Base-by-base conservation (phyloP, 768 basidiomycete genomes). In the Leccinellum luteum region DNA sequence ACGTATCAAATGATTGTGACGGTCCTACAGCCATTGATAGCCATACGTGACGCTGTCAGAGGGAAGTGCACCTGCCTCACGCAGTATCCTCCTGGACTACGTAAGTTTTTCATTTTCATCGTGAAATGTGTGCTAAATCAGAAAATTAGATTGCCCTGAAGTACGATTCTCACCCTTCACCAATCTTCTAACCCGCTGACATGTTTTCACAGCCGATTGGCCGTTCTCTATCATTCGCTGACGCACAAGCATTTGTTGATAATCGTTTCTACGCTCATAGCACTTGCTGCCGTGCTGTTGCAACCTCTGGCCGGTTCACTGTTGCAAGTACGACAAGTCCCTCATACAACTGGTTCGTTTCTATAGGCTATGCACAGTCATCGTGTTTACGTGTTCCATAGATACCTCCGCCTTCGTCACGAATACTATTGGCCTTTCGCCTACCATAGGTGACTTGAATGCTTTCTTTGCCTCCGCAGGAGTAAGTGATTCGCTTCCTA, bases 61-160 rank as follows among this genome's bases (percentile, higher is more conserved):
- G 61, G 86, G 85, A 2, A 73, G 73, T 58, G 81, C 80, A 1
- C 67, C 73, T 2, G 85, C 86, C 1, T 76, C 84, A 55, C 81
- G 84, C 60, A 82, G 82, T 52, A 67, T 90, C n/a, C 72, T 90
- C 17, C 66, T 87, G 25, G 83, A 89, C 67, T 89, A 89, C 69
- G 85, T 86, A 61, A 50, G 83, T 59, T 50, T 27, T 35, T 21
- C 14, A 31, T 58, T 15, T 15, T 58, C 25, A 9, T 52, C 6
- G 15, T n/a, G 3, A 13, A 41, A 54, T 35, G 8, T 41, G 19
- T 28, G 21, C 44, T 64, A n/a, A 66, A 49, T 45, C 52, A 49
- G 6, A 2, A 15, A 23, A 25, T 30, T 51, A 83, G 84, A 69
- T 80, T 52, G 70, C 69, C 34, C 65, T 79, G 27, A 81, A 78